Conservation (phyloP, 108 stramenopile species). For the Thalassiosira profunda region DNA sequence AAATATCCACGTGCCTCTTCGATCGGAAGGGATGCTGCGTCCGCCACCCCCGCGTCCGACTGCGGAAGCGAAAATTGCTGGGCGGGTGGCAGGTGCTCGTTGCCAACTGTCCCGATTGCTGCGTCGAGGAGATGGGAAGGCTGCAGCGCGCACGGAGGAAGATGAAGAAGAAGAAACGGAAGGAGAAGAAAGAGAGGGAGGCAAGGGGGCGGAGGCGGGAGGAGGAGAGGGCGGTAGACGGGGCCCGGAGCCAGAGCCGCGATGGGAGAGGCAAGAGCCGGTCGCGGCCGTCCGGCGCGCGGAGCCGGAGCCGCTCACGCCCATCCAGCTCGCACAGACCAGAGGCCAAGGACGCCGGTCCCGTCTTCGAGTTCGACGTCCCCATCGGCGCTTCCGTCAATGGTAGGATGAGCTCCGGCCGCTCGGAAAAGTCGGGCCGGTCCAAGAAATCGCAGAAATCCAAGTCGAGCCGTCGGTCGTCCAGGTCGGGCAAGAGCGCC, state of each 20-base stretch:
- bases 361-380: conserved; percentile 50
- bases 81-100: conserved; percentile 44
- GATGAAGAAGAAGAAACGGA: not conserved
- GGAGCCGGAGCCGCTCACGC: conserved; percentile 1
- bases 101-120: conserved; percentile 46
- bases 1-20: conserved; percentile 27
- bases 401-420: not conserved
- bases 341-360: conserved; percentile 4
- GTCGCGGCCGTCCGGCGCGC: not conserved
- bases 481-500: conserved; percentile 24
- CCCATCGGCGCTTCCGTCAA: conserved; percentile 19
- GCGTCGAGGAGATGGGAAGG: conserved; percentile 41
- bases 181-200: not conserved
- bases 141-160: conserved; percentile 10
- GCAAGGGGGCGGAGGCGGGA: not conserved
- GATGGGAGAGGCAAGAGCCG: not conserved
- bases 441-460: conserved; percentile 32
- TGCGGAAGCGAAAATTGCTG: conserved; percentile 45
- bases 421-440: conserved; percentile 7
- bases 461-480: conserved; percentile 19
- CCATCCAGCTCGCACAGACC: conserved; percentile 3
- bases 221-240: not conserved
- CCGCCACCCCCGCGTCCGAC: conserved; percentile 34
- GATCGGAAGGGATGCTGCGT: conserved; percentile 33
- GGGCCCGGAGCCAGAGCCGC: not conserved